These are phyloP conservation scores for Mucor indicus DNA, from an alignment of 371 early-diverging fungal genomes.

Conservation along the genomic window DNA sequence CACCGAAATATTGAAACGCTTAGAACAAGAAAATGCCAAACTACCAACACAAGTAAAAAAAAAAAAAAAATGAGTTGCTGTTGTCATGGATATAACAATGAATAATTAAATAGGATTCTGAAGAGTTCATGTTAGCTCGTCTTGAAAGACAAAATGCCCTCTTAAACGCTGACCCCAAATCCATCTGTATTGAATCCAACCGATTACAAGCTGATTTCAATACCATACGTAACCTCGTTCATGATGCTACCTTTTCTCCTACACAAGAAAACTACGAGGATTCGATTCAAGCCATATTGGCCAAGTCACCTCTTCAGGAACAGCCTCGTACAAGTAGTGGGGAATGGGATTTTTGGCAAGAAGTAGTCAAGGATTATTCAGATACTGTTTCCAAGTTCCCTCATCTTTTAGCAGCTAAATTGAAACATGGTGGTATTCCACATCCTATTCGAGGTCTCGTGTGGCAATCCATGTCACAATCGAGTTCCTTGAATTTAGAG, in stretches of 20 bases:
- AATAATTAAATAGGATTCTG: conserved; percentile 49
- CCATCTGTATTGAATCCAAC: conserved; percentile 57
- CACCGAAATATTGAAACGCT: conserved; percentile 23
- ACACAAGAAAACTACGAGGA: conserved; percentile 21
- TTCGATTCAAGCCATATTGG: conserved; percentile 20
- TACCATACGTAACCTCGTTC: conserved; percentile 47
- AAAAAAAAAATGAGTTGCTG: too few relatives aligned
- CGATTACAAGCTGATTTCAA: conserved; percentile 54
- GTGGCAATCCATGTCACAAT: conserved; percentile 86
- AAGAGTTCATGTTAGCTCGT: conserved; percentile 53
- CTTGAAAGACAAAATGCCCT: conserved; percentile 60
- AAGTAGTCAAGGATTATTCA: conserved; percentile 81
- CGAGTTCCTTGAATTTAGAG: conserved; percentile 70
- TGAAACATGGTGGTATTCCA: conserved; percentile 76
- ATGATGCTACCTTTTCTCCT: conserved; percentile 36
- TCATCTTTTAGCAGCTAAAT: conserved; percentile 61
- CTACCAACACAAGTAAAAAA: too few relatives aligned
- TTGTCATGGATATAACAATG: too few relatives aligned
- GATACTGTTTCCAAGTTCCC: conserved; percentile 58
- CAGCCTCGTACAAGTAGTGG: not conserved
- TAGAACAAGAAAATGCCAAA: conserved; percentile 43
- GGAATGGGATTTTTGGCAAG: conserved; percentile 95
- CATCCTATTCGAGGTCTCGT: conserved; percentile 75
- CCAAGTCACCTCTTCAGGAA: conserved; percentile 6
- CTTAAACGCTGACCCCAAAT: conserved; percentile 58